Evolutionary conservation across 1,139 yeast genomes (phyloP).

Genomic region (Debaryomyces subglobosus): DNA sequence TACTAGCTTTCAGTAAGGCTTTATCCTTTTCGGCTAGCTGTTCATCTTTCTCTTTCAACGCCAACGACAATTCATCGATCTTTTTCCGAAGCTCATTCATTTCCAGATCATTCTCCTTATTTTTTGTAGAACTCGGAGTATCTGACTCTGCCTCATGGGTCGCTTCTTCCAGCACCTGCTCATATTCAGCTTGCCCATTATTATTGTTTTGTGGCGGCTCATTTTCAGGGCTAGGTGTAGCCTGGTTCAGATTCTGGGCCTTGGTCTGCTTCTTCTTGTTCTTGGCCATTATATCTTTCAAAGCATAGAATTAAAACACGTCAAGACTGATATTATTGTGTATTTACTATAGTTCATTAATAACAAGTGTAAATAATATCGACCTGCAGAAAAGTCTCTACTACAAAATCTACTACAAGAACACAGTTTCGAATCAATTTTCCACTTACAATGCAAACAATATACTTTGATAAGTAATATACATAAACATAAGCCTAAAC

Average conservation of each 20-base stretch:
- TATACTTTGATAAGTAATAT: constrained; percentile 3
- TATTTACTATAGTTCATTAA: constrained; percentile 4
- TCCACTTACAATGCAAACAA: constrained; percentile 1
- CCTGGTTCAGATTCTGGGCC: constrained; percentile 1
- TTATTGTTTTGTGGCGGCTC: neutral
- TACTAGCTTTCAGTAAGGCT: neutral
- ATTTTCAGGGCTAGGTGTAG: neutral
- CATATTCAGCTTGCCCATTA: neutral
- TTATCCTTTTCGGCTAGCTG: constrained; percentile 9
- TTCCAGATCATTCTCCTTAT: neutral
- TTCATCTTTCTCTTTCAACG: constrained; percentile 19
- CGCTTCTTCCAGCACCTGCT: neutral
- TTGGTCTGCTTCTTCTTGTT: constrained; percentile 30
- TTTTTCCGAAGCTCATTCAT: constrained; percentile 15
- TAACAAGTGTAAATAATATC: constrained; percentile 5
- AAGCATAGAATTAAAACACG: neutral
- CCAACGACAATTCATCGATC: constrained; percentile 22
- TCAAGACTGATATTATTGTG: neutral
- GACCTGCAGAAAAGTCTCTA: constrained; percentile 5
- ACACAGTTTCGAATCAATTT: neutral
- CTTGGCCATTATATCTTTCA: constrained; percentile 27
- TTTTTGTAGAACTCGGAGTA: neutral
- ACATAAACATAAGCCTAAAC: constrained; percentile 6
- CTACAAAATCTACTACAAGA: neutral
- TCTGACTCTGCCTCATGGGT: neutral